phyloP scores from a whole-genome alignment of 495 filamentous ascomycete genomes.

The Penicillium manginii region DNA sequence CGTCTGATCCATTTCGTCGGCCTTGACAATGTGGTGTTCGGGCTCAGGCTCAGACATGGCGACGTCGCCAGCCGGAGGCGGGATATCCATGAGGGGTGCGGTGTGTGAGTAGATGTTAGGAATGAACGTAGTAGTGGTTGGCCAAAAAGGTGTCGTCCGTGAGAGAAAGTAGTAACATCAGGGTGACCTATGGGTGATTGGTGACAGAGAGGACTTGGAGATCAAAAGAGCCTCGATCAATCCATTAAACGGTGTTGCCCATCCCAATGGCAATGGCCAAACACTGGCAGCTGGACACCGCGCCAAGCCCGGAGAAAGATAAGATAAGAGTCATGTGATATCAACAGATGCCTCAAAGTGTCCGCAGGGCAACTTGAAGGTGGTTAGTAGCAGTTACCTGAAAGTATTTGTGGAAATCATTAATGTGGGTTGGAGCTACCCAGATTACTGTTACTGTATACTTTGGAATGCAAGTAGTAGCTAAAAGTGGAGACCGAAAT shows the following conservation, averaged over 20 bases:
- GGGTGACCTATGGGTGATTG: conserved; percentile 5
- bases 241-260: background rate
- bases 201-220: background rate
- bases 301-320: too few species aligned
- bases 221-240: background rate
- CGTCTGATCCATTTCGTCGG: conserved; percentile 59
- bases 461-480: too few species aligned
- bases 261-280: background rate
- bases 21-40: conserved; percentile 54
- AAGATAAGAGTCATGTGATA: background rate
- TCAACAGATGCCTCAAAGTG: too few species aligned
- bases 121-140: conserved; percentile 12
- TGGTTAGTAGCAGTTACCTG: too few species aligned
- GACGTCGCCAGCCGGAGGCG: conserved; percentile 24
- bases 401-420: too few species aligned
- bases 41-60: conserved; percentile 18
- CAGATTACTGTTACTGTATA: too few species aligned
- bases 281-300: too few species aligned
- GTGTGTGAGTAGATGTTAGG: conserved; percentile 7
- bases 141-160: conserved; percentile 2
- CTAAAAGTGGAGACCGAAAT: too few species aligned
- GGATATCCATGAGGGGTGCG: conserved; percentile 35
- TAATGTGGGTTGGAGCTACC: too few species aligned
- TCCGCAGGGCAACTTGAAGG: too few species aligned
- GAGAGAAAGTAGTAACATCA: conserved; percentile 11